Base-by-base conservation (phyloP, 2,329 filamentous ascomycete genomes). In the Cordyceps farinosa region DNA sequence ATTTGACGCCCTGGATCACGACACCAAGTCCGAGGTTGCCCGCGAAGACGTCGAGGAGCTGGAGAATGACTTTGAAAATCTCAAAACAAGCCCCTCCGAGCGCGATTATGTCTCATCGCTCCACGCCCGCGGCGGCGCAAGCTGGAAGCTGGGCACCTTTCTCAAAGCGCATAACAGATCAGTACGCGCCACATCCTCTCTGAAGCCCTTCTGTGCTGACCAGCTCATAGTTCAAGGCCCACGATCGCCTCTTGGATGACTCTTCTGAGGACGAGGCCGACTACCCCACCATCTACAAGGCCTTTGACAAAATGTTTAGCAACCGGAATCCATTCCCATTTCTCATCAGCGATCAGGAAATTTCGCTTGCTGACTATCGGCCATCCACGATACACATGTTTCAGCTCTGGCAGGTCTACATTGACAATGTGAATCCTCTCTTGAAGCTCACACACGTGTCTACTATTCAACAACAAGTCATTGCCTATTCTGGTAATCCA, bases 401-500 rank as follows among this genome's bases (percentile, higher is more conserved):
- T 64, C 81, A 85, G 67, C 77, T 88, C 22, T 91, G 88, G 88
- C 87, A 90, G 72, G 80, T 85, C 17, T 91, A 89, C 70, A 80
- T 90, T 48, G 83, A 86, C 66, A 90, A 90, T 68, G 84, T 90
- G 67, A 87, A 90, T 67, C 87, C 88, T 0, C 71, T 91, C 6
- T 78, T 90, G 53, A 90, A 90, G 69, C 79, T 90, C 62, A 87
- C 85, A 0, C 88, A 91, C 69, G 83, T 85, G 0, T 87, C 87
- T 0, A 89, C 82, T 1, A 75, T 90, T 1, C 87, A 90, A 70
- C 77, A 76, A n/a, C 82, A 82, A 59, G 82, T 91, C 45, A 83
- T 90, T 57, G 84, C 87, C 63, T 86, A 86, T 8, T 82, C 82
- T 42, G 80, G 82, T 3, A 80, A 86, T 59, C 71, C 86, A 5